These are phyloP conservation scores for Panaeolus papilionaceus DNA, from an alignment of 768 basidiomycete species.

Conservation along the genomic window DNA sequence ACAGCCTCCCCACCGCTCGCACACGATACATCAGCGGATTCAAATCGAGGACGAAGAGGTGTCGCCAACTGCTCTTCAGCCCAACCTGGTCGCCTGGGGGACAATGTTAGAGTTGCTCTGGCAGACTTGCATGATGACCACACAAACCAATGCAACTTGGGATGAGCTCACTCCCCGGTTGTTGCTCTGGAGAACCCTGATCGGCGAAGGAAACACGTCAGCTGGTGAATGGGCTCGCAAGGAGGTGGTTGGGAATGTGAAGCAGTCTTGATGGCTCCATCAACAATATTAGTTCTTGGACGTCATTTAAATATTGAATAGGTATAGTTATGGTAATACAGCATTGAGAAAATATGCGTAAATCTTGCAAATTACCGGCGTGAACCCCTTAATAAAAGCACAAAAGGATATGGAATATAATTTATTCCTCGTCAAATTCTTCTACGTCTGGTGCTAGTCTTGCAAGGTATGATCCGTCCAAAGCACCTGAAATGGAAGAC, in stretches of 20 bases:
- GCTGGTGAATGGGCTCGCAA: slow-evolving; percentile 64
- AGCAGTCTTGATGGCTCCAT: not conserved
- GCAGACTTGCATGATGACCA: slow-evolving; percentile 51
- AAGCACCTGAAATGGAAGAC: slow-evolving; percentile 35
- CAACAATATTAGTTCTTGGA: not conserved
- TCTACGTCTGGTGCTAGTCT: slow-evolving; percentile 25
- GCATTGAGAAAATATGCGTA: not conserved
- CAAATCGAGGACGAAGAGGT: slow-evolving; percentile 23
- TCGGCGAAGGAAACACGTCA: slow-evolving; percentile 40
- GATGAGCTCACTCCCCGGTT: slow-evolving; percentile 57
- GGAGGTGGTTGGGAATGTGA: slow-evolving; percentile 11
- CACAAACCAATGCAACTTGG: slow-evolving; percentile 46
- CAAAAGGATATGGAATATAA: not conserved
- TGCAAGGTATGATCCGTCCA: slow-evolving; percentile 48
- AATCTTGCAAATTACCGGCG: slow-evolving; percentile 5
- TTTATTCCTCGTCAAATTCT: slow-evolving; percentile 20
- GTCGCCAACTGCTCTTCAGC: slow-evolving; percentile 7
- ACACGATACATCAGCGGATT: slow-evolving; percentile 43
- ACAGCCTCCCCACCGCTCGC: slow-evolving; percentile 40
- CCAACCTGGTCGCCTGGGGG: slow-evolving; percentile 54
- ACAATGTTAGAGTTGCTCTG: slow-evolving; percentile 59
- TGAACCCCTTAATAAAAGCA: slow-evolving; percentile 1
- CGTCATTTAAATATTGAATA: slow-evolving; percentile 8
- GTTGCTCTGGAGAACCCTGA: slow-evolving; percentile 60
- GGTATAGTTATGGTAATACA: slow-evolving; percentile 12